Evolutionary conservation across 164 flowering plant species (phyloP), one percentile per base, ranked within the genome.

Genomic region (Kalanchoe fedtschenkoi): DNA sequence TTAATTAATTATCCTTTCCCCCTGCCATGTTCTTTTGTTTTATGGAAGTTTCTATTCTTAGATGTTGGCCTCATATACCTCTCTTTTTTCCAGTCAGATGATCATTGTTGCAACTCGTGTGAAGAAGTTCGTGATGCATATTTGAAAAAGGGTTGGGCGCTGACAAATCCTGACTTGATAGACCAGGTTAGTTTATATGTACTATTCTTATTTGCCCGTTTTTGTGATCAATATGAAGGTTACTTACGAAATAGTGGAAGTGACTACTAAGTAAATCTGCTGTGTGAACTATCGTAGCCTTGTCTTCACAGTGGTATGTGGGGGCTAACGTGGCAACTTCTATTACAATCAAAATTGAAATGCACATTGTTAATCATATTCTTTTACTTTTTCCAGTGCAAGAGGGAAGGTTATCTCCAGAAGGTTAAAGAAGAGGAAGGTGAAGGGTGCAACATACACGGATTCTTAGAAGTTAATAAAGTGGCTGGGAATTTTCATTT

Each of bases 61-160:
- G 56, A 19, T 13, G 24, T 66, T 37, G n/a, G n/a, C n/a, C 34
- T 33, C n/a, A 29, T 60, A 38, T 16, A n/a, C 59, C 34, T 43
- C 28, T 38, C 13, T 41, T 70, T 67, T 51, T 11, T 51, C 56
- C 82, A 86, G 93, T 60, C 81, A n/a, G 93, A 84, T 73, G 84
- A 83, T 69, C 74, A 86, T 62, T 86, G 93, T 63, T 86, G 93
- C 69, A 86, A 86, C 65, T 72, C 87, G 59, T 86, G 93, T 65
- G 89, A 86, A 71, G 93, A 84, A 64, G 93, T 86, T 59, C 86
- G 81, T 60, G 93, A 86, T 62, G 89, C 93, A 47, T 86, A 86
- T 62, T 64, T 76, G 57, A 82, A 78, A 69, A 86, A 78, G 70
- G 93, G 93, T 41, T 84, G 93, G 93, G 89, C 71, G 5, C 7